Evolutionary conservation across 495 filamentous ascomycete species (phyloP), one percentile per base, ranked within the genome.

Genomic region (Letharia lupina): DNA sequence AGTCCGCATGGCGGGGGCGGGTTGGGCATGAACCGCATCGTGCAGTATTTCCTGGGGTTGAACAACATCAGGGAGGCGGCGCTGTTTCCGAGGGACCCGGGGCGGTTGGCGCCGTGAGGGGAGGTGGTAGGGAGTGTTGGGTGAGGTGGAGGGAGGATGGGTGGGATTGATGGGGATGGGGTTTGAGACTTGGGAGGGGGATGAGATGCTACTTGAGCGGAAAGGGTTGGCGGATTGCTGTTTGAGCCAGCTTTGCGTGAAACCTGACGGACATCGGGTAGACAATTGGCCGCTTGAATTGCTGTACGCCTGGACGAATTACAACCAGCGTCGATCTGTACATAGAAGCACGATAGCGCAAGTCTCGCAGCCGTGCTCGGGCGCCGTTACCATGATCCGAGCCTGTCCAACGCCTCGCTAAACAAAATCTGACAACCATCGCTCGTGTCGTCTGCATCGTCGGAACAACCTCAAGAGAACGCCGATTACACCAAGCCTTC

Each of bases 1-100:
- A 83, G 89, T 59, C 88, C 89, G 37, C 92, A 96, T 75, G 91
- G 86, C 20, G 92, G 92, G 70, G 91, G 90, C 73, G 91, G 91
- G 67, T 84, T 96, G 69, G 92, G 92, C 9, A 75, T 96, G 71
- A 93, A 96, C 80, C 81, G 92, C 62, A 89, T 96, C 62, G 89
- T 96, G 64, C 90, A 91, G 73, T 91, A 90, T 81, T 96, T 88
- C 78, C 78, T 96, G 73, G 88, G 88, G 47, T 68, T 96, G 78
- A 89, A 89, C 4, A 91, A 90, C 74, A 86, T 96, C 48, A 82
- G 93, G 62, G 77, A 93, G 70, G 85, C 88, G 39, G 87, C 87
- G 62, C 80, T 88, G 72, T 96, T 93, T 76, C 91, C 91, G 20
- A 80, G 91, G 67, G 93, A 93, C 72, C 91, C 91, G n/a, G 87